phyloP scores from a whole-genome alignment of 2,329 filamentous ascomycete species.

The Colletotrichum gloeosporioides region DNA sequence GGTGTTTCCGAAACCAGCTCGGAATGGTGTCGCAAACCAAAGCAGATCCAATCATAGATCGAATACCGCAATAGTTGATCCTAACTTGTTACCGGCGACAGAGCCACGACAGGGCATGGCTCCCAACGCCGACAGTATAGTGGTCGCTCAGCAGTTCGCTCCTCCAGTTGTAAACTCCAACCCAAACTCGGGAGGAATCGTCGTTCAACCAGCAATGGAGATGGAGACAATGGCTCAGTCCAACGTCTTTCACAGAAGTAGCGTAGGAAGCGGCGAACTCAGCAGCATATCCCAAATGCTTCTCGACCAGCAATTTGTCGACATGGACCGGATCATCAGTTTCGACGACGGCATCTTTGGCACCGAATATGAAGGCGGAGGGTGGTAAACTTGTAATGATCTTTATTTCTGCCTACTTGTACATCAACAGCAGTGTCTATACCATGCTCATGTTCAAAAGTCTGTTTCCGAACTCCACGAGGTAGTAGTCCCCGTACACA shows the following conservation, averaged over 20 bases:
- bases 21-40: accelerated
- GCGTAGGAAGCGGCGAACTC: conserved; percentile 22
- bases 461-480: conserved; percentile 53
- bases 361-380: conserved; percentile 16
- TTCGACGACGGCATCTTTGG: conserved; percentile 27
- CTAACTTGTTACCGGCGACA: neutral
- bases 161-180: neutral
- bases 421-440: neutral
- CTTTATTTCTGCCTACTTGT: neutral
- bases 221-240: neutral
- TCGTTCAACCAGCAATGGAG: neutral
- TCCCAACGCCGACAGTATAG: neutral
- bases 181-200: neutral
- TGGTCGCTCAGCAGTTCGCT: neutral
- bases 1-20: neutral
- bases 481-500: conserved; percentile 55
- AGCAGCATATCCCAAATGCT: conserved; percentile 25
- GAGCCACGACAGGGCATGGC: neutral
- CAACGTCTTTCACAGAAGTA: neutral
- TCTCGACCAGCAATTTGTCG: conserved; percentile 23
- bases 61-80: neutral
- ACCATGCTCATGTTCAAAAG: conserved; percentile 40
- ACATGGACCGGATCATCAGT: conserved; percentile 27
- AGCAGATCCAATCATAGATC: accelerated
- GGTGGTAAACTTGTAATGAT: neutral